Evolutionary conservation across 257 asterid genomes (phyloP), one percentile per base, ranked within the genome.

Genomic region (Plectranthus barbatus): DNA sequence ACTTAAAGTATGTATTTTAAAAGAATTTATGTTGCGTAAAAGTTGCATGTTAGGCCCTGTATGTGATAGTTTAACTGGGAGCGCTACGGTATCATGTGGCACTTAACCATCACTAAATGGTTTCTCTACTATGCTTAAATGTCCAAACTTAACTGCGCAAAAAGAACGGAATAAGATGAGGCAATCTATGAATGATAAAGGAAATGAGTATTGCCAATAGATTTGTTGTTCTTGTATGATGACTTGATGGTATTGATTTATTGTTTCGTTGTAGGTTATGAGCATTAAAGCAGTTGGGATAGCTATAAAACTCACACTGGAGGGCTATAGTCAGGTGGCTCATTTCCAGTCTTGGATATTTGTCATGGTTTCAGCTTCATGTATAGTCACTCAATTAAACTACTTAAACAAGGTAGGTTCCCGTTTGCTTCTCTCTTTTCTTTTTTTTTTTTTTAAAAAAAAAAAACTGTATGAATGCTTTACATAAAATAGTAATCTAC

Each of bases 271-370:
- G 74, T 74, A 90, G 97, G 97, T 90, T 68, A 83, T 90, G 95
- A 90, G 97, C 72, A 80, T 86, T 31, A 86, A 90, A 72, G 97
- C 95, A 48, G 62, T 84, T 7, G 94, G 91, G 45, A 81, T 86
- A 66, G 90, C 97, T 51, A 77, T 90, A 72, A 84, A 87, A 66
- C 95, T 90, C 72, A 76, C 90, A 5, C 54, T 90, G 69, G 90
- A 79, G 70, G 95, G 94, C 24, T 74, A 73, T 48, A 84, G 76
- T 67, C 91, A 86, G 75, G 86, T 78, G n/a, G 81, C 84, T 66
- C 81, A 68, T 69, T 53, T 79, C 63, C 77, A 81, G 53, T 83
- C 90, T 29, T 86, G 97, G 97, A 77, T 83, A 60, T 86, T 90
- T 78, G 88, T 73, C 71, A 84, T 73, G 83, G 87, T 86, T 70